Evolutionary conservation across 176 grass and related monocot species (phyloP), one percentile per base, ranked within the genome.

Genomic region (Tillandsia fasciculata): DNA sequence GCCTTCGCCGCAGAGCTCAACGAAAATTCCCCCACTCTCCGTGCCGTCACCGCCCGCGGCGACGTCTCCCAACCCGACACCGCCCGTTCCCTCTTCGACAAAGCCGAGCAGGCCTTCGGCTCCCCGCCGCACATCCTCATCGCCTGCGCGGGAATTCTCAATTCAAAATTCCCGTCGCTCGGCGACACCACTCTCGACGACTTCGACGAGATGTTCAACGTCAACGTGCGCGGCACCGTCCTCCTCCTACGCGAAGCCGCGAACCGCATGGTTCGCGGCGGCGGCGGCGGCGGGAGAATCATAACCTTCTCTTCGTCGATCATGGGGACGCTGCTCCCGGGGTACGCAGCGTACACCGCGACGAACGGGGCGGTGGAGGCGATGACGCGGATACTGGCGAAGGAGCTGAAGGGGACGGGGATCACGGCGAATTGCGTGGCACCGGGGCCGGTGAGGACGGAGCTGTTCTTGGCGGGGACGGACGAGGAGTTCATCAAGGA

Each of bases 361-460:
- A 85, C 87, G 27, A 90, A 91, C 58, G 85, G 58, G 17, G 87
- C 87, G 0, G 82, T 91, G 56, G 91, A 96, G 82, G 87, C 74
- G 1, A 96, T 96, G 91, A 83, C 83, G 2, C 86, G 52, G 74
- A 80, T 91, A 12, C 53, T 50, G 20, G 58, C 20, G 57, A 67
- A 66, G 52, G 74, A 68, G 64, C 28, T 68, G 26, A 66, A 42
- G 66, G 65, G 56, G 56, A 61, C 56, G 13, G 13, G 48, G 49
- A 50, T 75, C 15, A 93, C 83, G 1, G 83, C 86, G 1, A 93
- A 93, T 81, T 82, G 84, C 48, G 90, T 93, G 17, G 90, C 90
- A 3, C 83, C 86, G 1, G 83, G 90, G 10, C 83, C 80, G 2
- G 77, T 86, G 72, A 67, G 81, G 50, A 89, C 83, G 11, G 80